A percentile compares a stretch with the other conserved stretches of the same genome.
Evolutionary conservation across 2,329 filamentous ascomycete genomes (phyloP).

Genomic region (Cercospora nicotianae): DNA sequence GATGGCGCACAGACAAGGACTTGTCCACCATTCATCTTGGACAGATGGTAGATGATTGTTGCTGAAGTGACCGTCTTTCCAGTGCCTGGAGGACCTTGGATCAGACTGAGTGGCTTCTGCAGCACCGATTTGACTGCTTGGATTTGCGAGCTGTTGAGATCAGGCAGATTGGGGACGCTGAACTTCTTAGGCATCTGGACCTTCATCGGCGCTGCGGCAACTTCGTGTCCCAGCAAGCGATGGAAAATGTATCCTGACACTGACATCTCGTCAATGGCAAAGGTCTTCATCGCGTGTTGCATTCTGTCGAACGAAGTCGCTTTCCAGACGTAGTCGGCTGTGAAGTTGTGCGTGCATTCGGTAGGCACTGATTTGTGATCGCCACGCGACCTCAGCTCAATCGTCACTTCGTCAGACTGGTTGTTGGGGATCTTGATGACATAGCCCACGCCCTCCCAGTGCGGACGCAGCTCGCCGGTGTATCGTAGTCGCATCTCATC

Average conservation of each 20-base stretch:
- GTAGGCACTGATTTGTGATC: slow-evolving; percentile 96
- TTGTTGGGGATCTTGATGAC: slow-evolving; percentile 99
- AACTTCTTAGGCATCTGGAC: slow-evolving; percentile 95
- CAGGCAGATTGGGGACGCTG: slow-evolving; percentile 88
- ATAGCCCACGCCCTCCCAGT: slow-evolving; percentile 98
- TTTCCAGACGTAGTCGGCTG: slow-evolving; percentile 99
- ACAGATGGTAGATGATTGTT: slow-evolving; percentile 96
- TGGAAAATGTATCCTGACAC: slow-evolving; percentile 99
- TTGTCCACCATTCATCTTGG: slow-evolving; percentile 91
- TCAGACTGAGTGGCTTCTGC: slow-evolving; percentile 89
- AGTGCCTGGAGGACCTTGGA: slow-evolving; percentile 94
- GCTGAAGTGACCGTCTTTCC: slow-evolving; percentile 98
- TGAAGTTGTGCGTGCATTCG: slow-evolving; percentile 96
- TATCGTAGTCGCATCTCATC: slow-evolving; percentile 98
- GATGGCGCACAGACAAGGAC: slow-evolving; percentile 96
- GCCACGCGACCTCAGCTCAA: slow-evolving; percentile 89
- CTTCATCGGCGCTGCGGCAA: slow-evolving; percentile 92
- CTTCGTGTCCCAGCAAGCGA: slow-evolving; percentile 90
- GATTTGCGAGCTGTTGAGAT: slow-evolving; percentile 93
- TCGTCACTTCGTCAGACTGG: slow-evolving; percentile 93
- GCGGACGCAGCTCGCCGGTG: slow-evolving; percentile 84
- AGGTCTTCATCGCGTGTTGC: slow-evolving; percentile 99
- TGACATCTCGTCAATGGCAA: slow-evolving; percentile 95
- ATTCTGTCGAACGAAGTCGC: slow-evolving; percentile 98
- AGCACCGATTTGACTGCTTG: slow-evolving; percentile 94